These are phyloP conservation scores for Monosporozyma siamensis DNA, from an alignment of 805 yeast genomes.

Conservation along the genomic window DNA sequence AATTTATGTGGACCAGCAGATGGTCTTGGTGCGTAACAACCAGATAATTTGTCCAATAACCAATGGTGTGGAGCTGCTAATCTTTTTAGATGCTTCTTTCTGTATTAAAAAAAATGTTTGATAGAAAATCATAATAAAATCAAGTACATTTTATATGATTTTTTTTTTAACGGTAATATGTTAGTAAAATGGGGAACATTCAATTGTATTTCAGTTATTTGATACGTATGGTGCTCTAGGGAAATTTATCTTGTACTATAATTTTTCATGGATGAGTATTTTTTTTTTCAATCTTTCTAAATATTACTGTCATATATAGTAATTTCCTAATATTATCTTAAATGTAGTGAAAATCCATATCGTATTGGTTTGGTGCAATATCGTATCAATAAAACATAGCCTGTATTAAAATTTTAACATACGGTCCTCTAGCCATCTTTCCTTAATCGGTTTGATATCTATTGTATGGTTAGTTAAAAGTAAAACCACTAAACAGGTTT, in stretches of 20 bases:
- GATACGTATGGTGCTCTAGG: no score
- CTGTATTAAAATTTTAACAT: slow-evolving; percentile 29
- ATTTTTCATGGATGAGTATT: no score
- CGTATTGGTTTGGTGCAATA: no score
- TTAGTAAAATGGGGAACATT: slow-evolving; percentile 3
- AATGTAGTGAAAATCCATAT: no score
- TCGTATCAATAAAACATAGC: no score
- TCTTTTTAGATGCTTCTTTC: slow-evolving; percentile 96
- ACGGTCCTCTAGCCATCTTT: slow-evolving; percentile 75
- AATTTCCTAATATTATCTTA: no score
- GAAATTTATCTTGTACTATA: no score
- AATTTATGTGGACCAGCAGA: slow-evolving; percentile 99
- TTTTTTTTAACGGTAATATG: no score
- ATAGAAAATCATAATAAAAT: not conserved
- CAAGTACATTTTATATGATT: no score
- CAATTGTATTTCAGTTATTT: no score
- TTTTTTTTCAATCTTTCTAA: no score
- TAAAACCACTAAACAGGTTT: not conserved
- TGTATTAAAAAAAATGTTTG: not conserved
- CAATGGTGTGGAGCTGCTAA: slow-evolving; percentile 99
- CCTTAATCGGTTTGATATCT: slow-evolving; percentile 8
- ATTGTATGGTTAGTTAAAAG: not conserved
- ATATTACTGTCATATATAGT: no score
- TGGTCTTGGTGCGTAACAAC: slow-evolving; percentile 99
- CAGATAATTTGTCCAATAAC: slow-evolving; percentile 99